Evolutionary conservation across 768 basidiomycete genomes (phyloP).

Genomic region (Boletus sensibilis): DNA sequence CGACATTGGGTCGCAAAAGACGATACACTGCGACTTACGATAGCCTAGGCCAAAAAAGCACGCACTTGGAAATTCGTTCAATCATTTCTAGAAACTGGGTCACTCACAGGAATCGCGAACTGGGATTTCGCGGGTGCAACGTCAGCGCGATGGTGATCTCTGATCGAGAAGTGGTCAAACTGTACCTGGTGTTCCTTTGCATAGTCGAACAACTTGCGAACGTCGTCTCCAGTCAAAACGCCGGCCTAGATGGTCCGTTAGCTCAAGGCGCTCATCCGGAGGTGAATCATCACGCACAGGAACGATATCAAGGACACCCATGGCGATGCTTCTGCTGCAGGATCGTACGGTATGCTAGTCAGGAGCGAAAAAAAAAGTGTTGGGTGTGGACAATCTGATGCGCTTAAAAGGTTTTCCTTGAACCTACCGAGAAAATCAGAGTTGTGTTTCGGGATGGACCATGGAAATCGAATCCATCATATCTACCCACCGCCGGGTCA

Average conservation of each 20-base stretch:
- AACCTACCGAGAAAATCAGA: slow-evolving; percentile 13
- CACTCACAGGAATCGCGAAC: slow-evolving; percentile 85
- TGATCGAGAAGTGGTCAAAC: neutral
- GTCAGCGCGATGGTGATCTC: slow-evolving; percentile 1
- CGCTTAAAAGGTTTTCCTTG: slow-evolving; percentile 1
- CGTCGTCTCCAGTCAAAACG: slow-evolving; percentile 93
- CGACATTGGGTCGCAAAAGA: neutral
- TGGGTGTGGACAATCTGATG: neutral
- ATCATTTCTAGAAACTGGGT: neutral
- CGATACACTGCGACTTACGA: slow-evolving; percentile 51
- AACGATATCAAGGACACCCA: slow-evolving; percentile 84
- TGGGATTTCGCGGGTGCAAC: slow-evolving; percentile 29
- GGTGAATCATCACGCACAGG: slow-evolving; percentile 53
- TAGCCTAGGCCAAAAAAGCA: slow-evolving; percentile 48
- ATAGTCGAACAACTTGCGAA: slow-evolving; percentile 93
- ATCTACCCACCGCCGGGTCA: slow-evolving; percentile 3
- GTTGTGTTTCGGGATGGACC: neutral
- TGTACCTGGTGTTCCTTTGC: slow-evolving; percentile 83
- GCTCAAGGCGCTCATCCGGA: neutral
- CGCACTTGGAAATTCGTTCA: neutral
- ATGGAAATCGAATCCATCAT: slow-evolving; percentile 2
- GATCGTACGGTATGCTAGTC: slow-evolving; percentile 15
- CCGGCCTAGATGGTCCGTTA: slow-evolving; percentile 59
- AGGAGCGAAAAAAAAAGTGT: neutral
- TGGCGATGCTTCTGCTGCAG: slow-evolving; percentile 27